Percentiles rank a stretch among this genome's conserved stretches.
phyloP scores from a whole-genome alignment of 441 rosid species.

The Metrosideros polymorpha region DNA sequence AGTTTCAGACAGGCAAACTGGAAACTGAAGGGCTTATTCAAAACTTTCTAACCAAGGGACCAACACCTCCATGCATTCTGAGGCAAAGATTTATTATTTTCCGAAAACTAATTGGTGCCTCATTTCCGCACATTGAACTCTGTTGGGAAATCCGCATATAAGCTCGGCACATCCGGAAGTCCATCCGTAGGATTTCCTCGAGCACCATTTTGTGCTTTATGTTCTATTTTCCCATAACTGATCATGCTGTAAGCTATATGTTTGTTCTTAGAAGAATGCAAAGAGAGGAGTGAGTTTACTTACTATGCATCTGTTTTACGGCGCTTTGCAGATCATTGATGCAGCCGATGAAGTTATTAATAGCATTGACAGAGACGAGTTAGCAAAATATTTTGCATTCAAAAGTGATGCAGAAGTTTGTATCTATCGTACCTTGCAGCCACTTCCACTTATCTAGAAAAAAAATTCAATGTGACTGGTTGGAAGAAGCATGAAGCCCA shows the following conservation, averaged over 20 bases:
- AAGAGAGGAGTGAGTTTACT: neutral
- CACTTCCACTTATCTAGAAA: neutral
- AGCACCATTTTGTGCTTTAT: too few relatives aligned
- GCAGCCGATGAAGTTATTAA: conserved; percentile 72
- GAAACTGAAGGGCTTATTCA: neutral
- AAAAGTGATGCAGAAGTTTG: conserved; percentile 81
- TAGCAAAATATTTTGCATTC: conserved; percentile 55
- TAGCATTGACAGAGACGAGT: conserved; percentile 72
- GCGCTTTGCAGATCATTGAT: conserved; percentile 49
- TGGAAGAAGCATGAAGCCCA: neutral
- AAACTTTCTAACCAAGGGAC: too few relatives aligned
- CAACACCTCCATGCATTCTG: too few relatives aligned
- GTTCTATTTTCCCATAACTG: too few relatives aligned
- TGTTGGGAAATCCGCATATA: too few relatives aligned
- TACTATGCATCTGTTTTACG: neutral
- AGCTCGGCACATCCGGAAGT: too few relatives aligned
- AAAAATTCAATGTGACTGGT: neutral
- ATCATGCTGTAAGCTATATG: too few relatives aligned
- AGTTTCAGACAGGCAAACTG: neutral
- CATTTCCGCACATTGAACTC: too few relatives aligned
- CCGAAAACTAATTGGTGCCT: too few relatives aligned
- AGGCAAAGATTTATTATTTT: too few relatives aligned
- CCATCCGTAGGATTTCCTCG: too few relatives aligned
- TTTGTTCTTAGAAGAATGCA: neutral
- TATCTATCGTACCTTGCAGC: neutral